phyloP scores from a whole-genome alignment of 805 yeast species.

The Starmerella scarabaei region DNA sequence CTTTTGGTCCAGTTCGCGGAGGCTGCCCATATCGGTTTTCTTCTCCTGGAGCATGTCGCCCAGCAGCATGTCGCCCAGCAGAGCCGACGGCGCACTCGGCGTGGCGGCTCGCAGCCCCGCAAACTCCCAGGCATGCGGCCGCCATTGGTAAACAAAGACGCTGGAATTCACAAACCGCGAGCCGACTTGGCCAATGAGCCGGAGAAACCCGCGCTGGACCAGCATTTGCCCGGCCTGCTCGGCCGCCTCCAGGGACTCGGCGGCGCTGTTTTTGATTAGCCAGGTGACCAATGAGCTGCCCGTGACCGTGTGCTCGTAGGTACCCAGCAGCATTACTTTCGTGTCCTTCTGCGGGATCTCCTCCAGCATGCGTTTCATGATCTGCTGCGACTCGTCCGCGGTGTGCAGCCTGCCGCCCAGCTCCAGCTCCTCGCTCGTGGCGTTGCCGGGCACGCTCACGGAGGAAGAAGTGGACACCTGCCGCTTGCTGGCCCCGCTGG shows the following conservation, averaged over 20 bases:
- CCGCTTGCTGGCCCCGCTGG: not conserved
- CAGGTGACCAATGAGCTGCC: constrained; percentile 52
- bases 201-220: constrained; percentile 44
- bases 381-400: constrained; percentile 32
- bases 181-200: constrained; percentile 51
- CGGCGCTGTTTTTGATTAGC: constrained; percentile 38
- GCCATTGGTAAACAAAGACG: constrained; percentile 71
- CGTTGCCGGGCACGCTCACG: not conserved
- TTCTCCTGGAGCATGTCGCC: constrained; percentile 3
- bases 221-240: constrained; percentile 67
- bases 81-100: not conserved
- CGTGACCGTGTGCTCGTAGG: constrained; percentile 46
- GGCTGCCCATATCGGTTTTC: constrained; percentile 21
- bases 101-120: constrained; percentile 28
- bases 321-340: constrained; percentile 57
- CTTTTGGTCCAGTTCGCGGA: constrained; percentile 41
- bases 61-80: constrained; percentile 5
- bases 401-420: constrained; percentile 27
- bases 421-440: constrained; percentile 20
- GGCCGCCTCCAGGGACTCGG: constrained; percentile 40
- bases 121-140: constrained; percentile 47
- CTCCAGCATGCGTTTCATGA: constrained; percentile 33
- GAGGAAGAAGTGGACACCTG: not conserved
- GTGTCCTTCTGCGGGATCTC: constrained; percentile 42
- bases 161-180: constrained; percentile 57